Base-by-base conservation (phyloP, 192 early-diverging fungal species). In the Gonapodya sp. region DNA sequence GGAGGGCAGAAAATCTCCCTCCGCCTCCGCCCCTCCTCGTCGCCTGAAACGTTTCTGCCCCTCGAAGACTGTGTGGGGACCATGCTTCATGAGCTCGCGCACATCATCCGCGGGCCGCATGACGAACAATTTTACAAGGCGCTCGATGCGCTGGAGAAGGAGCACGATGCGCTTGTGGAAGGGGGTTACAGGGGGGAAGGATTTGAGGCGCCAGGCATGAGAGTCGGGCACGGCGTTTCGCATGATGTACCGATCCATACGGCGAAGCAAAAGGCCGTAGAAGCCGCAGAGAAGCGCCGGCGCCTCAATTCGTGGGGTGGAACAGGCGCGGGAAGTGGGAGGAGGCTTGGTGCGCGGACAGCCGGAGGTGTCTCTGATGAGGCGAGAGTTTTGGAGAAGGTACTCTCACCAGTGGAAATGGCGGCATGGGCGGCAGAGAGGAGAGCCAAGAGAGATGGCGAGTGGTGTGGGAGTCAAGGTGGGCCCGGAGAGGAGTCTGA, bases 341-440 rank as follows among this genome's bases (percentile, higher is more conserved):
- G 36, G 35, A 82, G 80, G 36, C 16, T 0, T 32, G 82, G 36
- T 73, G 89, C 2, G 86, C 84, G 0, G 88, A 86, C 35, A 33
- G 78, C 1, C n/a, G 34, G 73, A 36, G 33, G 1, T 31, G 31
- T 31, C 30, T 30, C 31, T 2, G 46, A 30, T 79, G 82, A 24
- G 78, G 35, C 30, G 24, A 14, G 31, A 35, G 78, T 46, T 74
- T 79, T 24, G 36, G 46, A 77, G 79, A 78, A 82, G 80, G 84
- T 81, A n/a, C 37, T 90, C 24, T 84, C 87, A 36, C 89, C 91
- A n/a, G 83, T 81, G 16, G 85, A 92, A 80, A 78, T 94, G 85
- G 92, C 93, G 16, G 91, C 89, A 0, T 78, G 84, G 81, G 92
- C 93, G n/a, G 93, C 93, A 1, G 94, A 94, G 83, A 81, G 87